Base-by-base conservation (phyloP, 1,139 yeast genomes). In the Magnusiomyces paraingens region DNA sequence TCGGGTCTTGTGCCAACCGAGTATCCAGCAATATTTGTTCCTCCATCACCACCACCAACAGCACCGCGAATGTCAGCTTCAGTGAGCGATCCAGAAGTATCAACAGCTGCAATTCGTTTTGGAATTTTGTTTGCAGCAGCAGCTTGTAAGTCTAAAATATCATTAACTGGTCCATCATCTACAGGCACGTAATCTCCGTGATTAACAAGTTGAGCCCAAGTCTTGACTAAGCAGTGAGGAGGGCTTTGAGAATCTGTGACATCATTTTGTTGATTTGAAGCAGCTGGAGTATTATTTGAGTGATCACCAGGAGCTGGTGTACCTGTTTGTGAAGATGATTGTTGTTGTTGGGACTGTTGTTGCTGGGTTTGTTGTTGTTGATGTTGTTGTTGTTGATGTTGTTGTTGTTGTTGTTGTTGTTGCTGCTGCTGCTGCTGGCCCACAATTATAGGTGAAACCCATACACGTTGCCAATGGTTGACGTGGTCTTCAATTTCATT, bases 11-110 rank as follows among this genome's bases (percentile, higher is more conserved):
- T 40, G 18, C 29, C 26, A 2, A 46, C 36, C 12, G 51, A 40
- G 22, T 48, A 48, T 12, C 60, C 54, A 1, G 73, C 69, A 21
- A 78, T 70, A 2, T 82, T 82, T 1, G 82, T 78, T 55, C 78
- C 76, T 1, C 78, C 69, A 50, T 76, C 83, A 42, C 78, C 77
- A 22, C 56, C 56, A 14, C 83, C 84, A 8, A 81, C 85, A 11
- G 86, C 86, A 22, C 84, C 84, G 63, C 84, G 75, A 47, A 82
- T 81, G 61, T 81, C 86, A 11, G 78, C 82, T 52, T 76, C 81
- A 2, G 80, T 72, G 51, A 81, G 66, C 1, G 77, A 79, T 26
- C 68, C 66, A 4, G 55, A 44, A 1, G 55, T 44, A 10, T 50
- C 36, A n/a, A 48, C 40, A 53, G 53, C 41, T 14, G 17, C 15